A percentile compares a stretch with the other conserved stretches of the same genome.
Conservation (phyloP, 1,284 basidiomycete species). For the Sporisorium sorghi region DNA sequence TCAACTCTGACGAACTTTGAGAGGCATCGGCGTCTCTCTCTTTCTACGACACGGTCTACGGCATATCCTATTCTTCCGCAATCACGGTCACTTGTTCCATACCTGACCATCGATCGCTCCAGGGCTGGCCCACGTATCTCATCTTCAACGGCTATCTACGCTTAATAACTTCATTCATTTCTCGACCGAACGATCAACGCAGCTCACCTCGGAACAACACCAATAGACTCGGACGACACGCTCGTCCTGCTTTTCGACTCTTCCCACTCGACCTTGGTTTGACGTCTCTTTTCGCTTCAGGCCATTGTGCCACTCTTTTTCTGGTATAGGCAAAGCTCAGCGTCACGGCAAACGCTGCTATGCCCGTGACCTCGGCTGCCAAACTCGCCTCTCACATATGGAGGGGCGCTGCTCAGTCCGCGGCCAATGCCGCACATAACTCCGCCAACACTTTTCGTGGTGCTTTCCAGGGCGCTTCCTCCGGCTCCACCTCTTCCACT, state of each 20-base stretch:
- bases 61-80: conserved; percentile 6
- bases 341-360: conserved; percentile 33
- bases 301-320: conserved; percentile 13
- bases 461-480: conserved; percentile 49
- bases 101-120: conserved; percentile 7
- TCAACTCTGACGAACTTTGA: not conserved
- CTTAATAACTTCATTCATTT: no score
- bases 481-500: conserved; percentile 31
- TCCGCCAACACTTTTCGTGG: conserved; percentile 53
- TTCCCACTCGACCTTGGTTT: not conserved
- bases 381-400: conserved; percentile 60
- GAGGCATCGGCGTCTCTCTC: no score
- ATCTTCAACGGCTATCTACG: no score
- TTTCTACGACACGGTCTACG: not conserved
- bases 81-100: conserved; percentile 6
- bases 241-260: not conserved
- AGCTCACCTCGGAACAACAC: no score
- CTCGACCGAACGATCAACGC: no score
- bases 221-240: not conserved
- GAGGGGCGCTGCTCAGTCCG: conserved; percentile 57
- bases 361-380: conserved; percentile 56
- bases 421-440: conserved; percentile 56
- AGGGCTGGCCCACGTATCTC: conserved; percentile 11
- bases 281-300: not conserved
- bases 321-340: conserved; percentile 21